phyloP scores from a whole-genome alignment of 1,284 basidiomycete genomes.

The Cryptococcus sp. region DNA sequence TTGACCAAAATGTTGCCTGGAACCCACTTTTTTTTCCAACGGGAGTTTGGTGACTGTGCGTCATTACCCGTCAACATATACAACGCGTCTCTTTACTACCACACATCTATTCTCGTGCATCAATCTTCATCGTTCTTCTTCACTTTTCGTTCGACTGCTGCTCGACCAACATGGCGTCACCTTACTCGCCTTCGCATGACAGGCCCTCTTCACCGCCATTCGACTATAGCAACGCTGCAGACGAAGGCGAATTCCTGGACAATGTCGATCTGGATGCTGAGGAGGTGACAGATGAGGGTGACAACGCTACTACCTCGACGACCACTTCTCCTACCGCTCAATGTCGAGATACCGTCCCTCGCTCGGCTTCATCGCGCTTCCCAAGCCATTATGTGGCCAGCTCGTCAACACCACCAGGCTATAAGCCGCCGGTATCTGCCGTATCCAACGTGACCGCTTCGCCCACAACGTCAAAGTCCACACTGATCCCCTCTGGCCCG shows the following conservation, averaged over 20 bases:
- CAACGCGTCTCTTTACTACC: not conserved
- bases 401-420: not conserved
- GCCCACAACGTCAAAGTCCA: not conserved
- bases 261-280: slow-evolving; percentile 15
- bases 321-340: too few species aligned
- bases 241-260: slow-evolving; percentile 10
- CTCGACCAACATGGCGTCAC: slow-evolving; percentile 1
- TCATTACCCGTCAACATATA: not conserved
- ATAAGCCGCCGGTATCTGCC: slow-evolving; percentile 4
- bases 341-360: too few species aligned
- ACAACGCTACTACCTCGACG: too few species aligned
- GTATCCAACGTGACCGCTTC: slow-evolving; percentile 4
- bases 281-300: too few species aligned
- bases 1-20: not conserved
- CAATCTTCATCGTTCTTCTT: not conserved
- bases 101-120: too few species aligned
- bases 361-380: too few species aligned
- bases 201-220: slow-evolving; percentile 11
- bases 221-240: slow-evolving; percentile 4
- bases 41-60: slow-evolving; percentile 2
- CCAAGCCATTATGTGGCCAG: not conserved
- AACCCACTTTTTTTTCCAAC: not conserved
- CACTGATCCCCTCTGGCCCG: not conserved
- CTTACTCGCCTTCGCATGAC: not conserved
- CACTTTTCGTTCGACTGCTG: not conserved